Percentiles rank a stretch among this genome's conserved stretches.
These are phyloP conservation scores for Tylopilus plumbeoviolaceoides DNA, from an alignment of 768 basidiomycete genomes.

Conservation along the genomic window DNA sequence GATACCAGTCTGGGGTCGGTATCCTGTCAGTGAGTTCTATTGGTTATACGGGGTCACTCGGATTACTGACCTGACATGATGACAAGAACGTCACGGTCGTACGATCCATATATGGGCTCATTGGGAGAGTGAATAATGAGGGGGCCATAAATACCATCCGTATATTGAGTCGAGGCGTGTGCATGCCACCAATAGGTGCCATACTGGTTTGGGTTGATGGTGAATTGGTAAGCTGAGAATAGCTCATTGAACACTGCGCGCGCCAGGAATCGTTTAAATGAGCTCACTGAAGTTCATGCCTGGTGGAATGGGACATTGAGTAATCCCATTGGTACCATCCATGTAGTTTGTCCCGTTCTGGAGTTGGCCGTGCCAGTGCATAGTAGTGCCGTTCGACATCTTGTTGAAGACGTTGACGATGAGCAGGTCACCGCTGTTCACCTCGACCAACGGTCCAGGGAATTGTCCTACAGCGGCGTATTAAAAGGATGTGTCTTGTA, in stretches of 20 bases:
- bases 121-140: slow-evolving; percentile 42
- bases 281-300: slow-evolving; percentile 38
- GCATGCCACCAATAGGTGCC: slow-evolving; percentile 52
- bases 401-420: slow-evolving; percentile 34
- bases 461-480: slow-evolving; percentile 25
- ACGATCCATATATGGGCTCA: slow-evolving; percentile 30
- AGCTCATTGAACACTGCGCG: background rate
- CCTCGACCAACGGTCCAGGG: slow-evolving; percentile 33
- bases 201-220: slow-evolving; percentile 37
- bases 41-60: background rate
- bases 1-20: slow-evolving; percentile 30
- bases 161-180: slow-evolving; percentile 37
- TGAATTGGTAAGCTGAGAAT: slow-evolving; percentile 34
- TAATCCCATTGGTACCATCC: slow-evolving; percentile 44
- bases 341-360: slow-evolving; percentile 47
- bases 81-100: slow-evolving; percentile 40
- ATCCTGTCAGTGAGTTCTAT: background rate
- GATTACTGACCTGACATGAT: slow-evolving; percentile 31
- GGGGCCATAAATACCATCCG: slow-evolving; percentile 48
- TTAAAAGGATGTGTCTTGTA: slow-evolving; percentile 1
- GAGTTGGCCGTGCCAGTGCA: slow-evolving; percentile 36
- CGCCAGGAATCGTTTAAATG: background rate
- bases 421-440: slow-evolving; percentile 33
- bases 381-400: slow-evolving; percentile 29
- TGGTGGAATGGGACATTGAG: slow-evolving; percentile 53